Conservation (phyloP, 2,329 filamentous ascomycete genomes). For the Microdochium bolleyi region DNA sequence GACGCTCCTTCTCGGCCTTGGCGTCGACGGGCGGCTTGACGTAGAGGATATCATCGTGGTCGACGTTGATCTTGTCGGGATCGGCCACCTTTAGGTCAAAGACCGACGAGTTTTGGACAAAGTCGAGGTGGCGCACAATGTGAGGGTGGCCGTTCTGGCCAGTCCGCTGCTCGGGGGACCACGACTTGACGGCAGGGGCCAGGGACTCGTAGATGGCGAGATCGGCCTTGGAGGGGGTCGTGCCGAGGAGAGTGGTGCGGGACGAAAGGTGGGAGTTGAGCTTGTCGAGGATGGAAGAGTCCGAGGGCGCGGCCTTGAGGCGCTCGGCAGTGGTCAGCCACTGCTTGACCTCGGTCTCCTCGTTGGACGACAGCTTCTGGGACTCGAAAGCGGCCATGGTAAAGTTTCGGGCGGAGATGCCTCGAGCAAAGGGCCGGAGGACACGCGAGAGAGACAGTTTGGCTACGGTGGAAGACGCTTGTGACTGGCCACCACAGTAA, state of each 20-base stretch:
- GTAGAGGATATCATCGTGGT: slow-evolving; percentile 73
- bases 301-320: slow-evolving; percentile 53
- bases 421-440: slow-evolving; percentile 25
- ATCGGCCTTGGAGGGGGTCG: slow-evolving; percentile 84
- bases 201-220: slow-evolving; percentile 75
- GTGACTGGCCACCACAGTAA: neutral
- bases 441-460: slow-evolving; percentile 29
- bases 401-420: slow-evolving; percentile 26
- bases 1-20: slow-evolving; percentile 91
- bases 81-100: slow-evolving; percentile 63
- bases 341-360: slow-evolving; percentile 82
- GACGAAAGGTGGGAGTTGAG: slow-evolving; percentile 84
- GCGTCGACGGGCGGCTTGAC: slow-evolving; percentile 83
- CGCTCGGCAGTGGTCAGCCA: slow-evolving; percentile 76
- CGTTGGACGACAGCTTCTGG: slow-evolving; percentile 65
- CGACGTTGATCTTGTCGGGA: slow-evolving; percentile 68
- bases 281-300: slow-evolving; percentile 62
- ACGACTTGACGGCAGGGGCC: slow-evolving; percentile 67
- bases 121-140: slow-evolving; percentile 86
- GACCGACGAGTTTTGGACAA: slow-evolving; percentile 83
- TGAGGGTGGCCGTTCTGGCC: slow-evolving; percentile 85
- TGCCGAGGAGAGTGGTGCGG: slow-evolving; percentile 81
- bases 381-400: slow-evolving; percentile 60
- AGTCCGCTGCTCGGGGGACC: slow-evolving; percentile 80
- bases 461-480: neutral